A percentile compares a stretch with the other conserved stretches of the same genome.
Evolutionary conservation across 768 basidiomycete species (phyloP).

Genomic region (Leucocoprinus sp.): DNA sequence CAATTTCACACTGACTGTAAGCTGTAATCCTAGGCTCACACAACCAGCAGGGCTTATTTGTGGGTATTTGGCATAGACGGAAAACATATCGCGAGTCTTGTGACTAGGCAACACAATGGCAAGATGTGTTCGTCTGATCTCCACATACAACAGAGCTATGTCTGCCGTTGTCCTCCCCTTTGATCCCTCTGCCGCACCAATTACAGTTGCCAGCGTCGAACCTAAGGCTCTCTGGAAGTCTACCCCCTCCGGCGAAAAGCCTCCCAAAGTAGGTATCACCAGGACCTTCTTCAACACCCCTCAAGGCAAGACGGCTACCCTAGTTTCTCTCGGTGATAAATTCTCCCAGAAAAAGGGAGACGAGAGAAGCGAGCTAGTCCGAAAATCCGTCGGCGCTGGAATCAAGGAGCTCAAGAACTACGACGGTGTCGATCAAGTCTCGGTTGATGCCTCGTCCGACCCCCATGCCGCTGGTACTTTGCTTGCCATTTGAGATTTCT

Average conservation of each 20-base stretch:
- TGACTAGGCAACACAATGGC: constrained; percentile 8
- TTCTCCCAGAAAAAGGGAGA: constrained; percentile 38
- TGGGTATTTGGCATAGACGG: background rate
- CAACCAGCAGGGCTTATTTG: no score
- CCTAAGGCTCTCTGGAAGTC: constrained; percentile 43
- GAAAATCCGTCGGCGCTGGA: constrained; percentile 64
- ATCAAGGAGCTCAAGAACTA: constrained; percentile 60
- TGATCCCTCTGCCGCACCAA: constrained; percentile 34
- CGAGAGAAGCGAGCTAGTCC: constrained; percentile 54
- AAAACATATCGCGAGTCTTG: constrained; percentile 2
- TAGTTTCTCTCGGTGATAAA: constrained; percentile 52
- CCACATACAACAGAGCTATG: constrained; percentile 26
- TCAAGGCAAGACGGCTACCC: constrained; percentile 35
- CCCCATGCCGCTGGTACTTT: constrained; percentile 69
- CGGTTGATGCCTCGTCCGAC: constrained; percentile 57
- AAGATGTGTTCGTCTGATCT: constrained; percentile 17
- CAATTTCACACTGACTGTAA: no score
- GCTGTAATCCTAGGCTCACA: no score
- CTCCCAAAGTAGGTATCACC: constrained; percentile 53
- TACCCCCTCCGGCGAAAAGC: constrained; percentile 41
- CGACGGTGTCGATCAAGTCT: constrained; percentile 54
- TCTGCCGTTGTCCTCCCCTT: constrained; percentile 50
- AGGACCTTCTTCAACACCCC: constrained; percentile 58
- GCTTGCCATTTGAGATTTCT: background rate
- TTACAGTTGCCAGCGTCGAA: constrained; percentile 30